Percentiles rank a stretch among this genome's conserved stretches.
Evolutionary conservation across 2,329 filamentous ascomycete genomes (phyloP).

Genomic region (Pseudopyrenochaeta lycopersici): DNA sequence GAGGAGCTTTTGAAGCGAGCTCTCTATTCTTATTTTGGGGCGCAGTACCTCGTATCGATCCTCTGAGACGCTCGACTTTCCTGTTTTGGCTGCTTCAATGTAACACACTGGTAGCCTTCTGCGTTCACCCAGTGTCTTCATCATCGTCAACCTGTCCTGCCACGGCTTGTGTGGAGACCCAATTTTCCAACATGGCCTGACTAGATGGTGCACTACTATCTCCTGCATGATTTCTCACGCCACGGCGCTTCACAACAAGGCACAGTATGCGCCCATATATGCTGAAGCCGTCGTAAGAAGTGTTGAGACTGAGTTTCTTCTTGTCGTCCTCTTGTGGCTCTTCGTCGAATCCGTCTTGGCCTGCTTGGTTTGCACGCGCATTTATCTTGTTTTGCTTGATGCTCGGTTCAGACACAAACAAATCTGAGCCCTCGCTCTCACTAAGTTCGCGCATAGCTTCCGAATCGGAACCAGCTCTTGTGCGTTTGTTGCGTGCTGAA

Average conservation of each 20-base stretch:
- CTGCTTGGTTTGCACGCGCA: slow-evolving; percentile 12
- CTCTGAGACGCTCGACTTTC: slow-evolving; percentile 15
- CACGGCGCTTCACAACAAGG: slow-evolving; percentile 82
- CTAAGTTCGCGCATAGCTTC: slow-evolving; percentile 27
- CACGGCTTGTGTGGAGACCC: slow-evolving; percentile 54
- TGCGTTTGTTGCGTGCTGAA: slow-evolving; percentile 26
- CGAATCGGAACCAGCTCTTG: slow-evolving; percentile 8
- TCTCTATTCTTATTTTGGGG: slow-evolving; percentile 24
- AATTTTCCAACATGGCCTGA: slow-evolving; percentile 53
- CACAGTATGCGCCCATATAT: slow-evolving; percentile 95
- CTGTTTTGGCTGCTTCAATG: slow-evolving; percentile 3
- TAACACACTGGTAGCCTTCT: neutral
- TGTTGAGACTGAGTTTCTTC: slow-evolving; percentile 88
- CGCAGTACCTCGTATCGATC: slow-evolving; percentile 17
- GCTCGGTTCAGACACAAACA: slow-evolving; percentile 27
- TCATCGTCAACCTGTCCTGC: slow-evolving; percentile 45
- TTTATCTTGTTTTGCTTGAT: slow-evolving; percentile 30
- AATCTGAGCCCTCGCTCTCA: slow-evolving; percentile 47
- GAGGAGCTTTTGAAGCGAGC: neutral
- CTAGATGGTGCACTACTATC: slow-evolving; percentile 35
- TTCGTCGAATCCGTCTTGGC: slow-evolving; percentile 29
- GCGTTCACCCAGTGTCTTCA: slow-evolving; percentile 43
- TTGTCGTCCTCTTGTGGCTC: slow-evolving; percentile 79
- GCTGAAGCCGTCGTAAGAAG: slow-evolving; percentile 92
- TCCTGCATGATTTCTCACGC: slow-evolving; percentile 33